These are phyloP conservation scores for Phylloporus sp. DNA, from an alignment of 768 basidiomycete genomes.

Conservation along the genomic window DNA sequence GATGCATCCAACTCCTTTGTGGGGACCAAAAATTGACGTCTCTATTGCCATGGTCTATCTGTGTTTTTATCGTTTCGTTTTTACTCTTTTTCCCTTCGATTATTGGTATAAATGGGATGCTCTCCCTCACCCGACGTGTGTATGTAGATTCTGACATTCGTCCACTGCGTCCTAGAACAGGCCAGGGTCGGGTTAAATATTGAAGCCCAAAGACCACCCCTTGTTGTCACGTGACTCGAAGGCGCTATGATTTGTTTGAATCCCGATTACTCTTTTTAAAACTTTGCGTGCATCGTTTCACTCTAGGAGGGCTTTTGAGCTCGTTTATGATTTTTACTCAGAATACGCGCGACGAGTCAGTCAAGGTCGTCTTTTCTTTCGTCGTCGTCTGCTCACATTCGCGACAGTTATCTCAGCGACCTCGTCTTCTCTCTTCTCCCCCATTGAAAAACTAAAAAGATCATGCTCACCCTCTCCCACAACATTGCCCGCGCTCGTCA, in stretches of 20 bases:
- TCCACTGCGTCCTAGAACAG: constrained; percentile 9
- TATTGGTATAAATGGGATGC: constrained; percentile 13
- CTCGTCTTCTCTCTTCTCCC: constrained; percentile 26
- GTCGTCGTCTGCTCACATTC: constrained; percentile 1
- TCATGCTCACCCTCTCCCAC: constrained; percentile 12
- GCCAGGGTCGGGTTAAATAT: no score
- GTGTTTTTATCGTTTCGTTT: constrained; percentile 15
- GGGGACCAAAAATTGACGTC: constrained; percentile 17
- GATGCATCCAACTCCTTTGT: constrained; percentile 7
- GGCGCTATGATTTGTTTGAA: no score
- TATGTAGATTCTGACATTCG: constrained; percentile 21
- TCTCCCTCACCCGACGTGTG: constrained; percentile 9
- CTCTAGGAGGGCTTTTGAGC: constrained; percentile 19
- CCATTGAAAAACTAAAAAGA: constrained; percentile 15
- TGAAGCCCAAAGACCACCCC: no score
- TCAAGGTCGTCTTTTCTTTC: not conserved
- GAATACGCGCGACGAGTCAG: constrained; percentile 33
- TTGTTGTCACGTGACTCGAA: no score
- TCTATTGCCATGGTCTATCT: constrained; percentile 12
- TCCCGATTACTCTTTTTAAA: no score
- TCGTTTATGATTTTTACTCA: constrained; percentile 31
- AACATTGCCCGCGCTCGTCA: constrained; percentile 16
- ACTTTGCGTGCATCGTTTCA: no score
- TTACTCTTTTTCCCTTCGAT: not conserved
- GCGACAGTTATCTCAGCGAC: constrained; percentile 28